Percentiles rank a stretch among this genome's conserved stretches.
phyloP scores from a whole-genome alignment of 2,329 filamentous ascomycete genomes.

The Chaetomium globosum region DNA sequence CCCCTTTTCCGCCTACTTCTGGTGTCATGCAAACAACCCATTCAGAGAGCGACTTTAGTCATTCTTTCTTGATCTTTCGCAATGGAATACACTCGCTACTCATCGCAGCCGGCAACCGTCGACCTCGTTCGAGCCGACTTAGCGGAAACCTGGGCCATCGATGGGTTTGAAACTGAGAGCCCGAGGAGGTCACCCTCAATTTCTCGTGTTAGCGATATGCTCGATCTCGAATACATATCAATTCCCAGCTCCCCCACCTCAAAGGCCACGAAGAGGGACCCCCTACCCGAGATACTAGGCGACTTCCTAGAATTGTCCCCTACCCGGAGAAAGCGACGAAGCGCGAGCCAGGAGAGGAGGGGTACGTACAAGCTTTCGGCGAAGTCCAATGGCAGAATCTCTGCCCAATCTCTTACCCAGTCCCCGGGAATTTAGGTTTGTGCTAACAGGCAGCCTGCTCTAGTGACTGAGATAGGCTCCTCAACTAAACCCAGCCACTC shows the following conservation, averaged over 20 bases:
- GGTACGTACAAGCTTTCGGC: neutral
- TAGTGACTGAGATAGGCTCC: neutral
- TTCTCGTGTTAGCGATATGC: constrained; percentile 19
- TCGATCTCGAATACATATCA: constrained; percentile 20
- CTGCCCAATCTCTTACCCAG: neutral
- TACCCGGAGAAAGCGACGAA: neutral
- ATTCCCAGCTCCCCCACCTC: neutral
- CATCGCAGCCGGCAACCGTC: constrained; percentile 24
- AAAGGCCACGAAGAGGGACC: constrained; percentile 4
- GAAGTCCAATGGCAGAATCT: neutral
- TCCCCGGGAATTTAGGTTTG: too few species aligned
- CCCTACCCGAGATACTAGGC: constrained; percentile 12
- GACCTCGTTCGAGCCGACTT: constrained; percentile 25
- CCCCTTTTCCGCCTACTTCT: neutral
- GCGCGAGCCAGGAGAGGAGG: neutral
- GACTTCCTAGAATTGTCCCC: constrained; percentile 15
- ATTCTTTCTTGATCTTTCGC: neutral
- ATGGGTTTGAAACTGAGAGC: neutral
- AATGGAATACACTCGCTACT: constrained; percentile 18
- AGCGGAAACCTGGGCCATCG: constrained; percentile 23
- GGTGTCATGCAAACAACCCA: neutral
- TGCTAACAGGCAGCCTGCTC: too few species aligned
- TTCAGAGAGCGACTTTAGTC: neutral
- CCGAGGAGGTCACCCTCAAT: constrained; percentile 12
- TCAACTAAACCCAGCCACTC: neutral